These are phyloP conservation scores for Penicillium vulpinum DNA, from an alignment of 2,329 filamentous ascomycete species.

Conservation along the genomic window DNA sequence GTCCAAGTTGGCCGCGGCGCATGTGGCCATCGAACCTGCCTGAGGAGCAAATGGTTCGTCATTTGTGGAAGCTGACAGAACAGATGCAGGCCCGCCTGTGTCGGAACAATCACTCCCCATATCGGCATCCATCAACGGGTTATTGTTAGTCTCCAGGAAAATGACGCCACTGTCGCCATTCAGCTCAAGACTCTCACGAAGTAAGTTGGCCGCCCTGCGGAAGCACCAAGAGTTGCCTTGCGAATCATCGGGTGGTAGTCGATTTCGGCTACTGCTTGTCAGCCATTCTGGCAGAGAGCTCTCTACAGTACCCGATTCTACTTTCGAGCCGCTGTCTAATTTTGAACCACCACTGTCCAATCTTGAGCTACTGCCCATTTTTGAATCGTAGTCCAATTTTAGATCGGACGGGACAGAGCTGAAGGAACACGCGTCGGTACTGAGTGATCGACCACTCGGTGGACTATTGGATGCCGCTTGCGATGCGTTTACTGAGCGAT, in stretches of 20 bases:
- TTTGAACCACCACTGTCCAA: background rate
- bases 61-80: slow-evolving; percentile 38
- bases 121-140: slow-evolving; percentile 29
- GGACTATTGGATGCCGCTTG: slow-evolving; percentile 17
- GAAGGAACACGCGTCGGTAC: slow-evolving; percentile 28
- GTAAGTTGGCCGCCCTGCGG: slow-evolving; percentile 49
- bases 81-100: slow-evolving; percentile 29
- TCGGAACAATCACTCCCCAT: slow-evolving; percentile 35
- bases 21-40: slow-evolving; percentile 28
- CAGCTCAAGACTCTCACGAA: slow-evolving; percentile 51
- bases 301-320: slow-evolving; percentile 28
- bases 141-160: slow-evolving; percentile 36
- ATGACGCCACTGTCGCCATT: slow-evolving; percentile 50
- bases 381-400: slow-evolving; percentile 24
- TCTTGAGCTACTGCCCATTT: background rate
- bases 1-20: slow-evolving; percentile 34
- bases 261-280: slow-evolving; percentile 29
- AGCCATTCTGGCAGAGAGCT: slow-evolving; percentile 37
- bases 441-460: slow-evolving; percentile 27
- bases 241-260: slow-evolving; percentile 33
- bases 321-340: slow-evolving; percentile 16
- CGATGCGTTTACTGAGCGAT: slow-evolving; percentile 23
- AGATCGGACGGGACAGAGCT: slow-evolving; percentile 28
- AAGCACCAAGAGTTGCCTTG: slow-evolving; percentile 48
- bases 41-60: slow-evolving; percentile 39